Base-by-base conservation (phyloP, 208 protist genomes). In the Phytomonas sp. region DNA sequence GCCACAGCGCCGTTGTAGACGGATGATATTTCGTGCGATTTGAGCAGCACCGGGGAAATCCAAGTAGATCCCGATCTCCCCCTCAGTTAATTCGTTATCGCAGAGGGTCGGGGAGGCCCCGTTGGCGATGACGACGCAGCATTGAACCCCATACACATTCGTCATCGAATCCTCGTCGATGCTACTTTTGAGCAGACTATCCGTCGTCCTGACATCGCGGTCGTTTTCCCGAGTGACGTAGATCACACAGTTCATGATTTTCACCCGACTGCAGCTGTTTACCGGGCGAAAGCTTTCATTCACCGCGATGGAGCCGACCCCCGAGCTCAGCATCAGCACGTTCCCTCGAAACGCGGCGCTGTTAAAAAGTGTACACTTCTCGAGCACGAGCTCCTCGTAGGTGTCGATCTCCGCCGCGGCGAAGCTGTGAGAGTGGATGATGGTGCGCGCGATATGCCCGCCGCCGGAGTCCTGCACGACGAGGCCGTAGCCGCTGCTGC, bases 331-430 rank as follows among this genome's bases (percentile, higher is more conserved):
- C 11, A 77, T 74, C 34, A 94, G 68, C 20, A 80, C 84, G 69
- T 91, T 79, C 37, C 84, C 86, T 4, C 73, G 71, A 20, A 59
- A n/a, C 66, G 74, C 81, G 46, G 67, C 66, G 36, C 68, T 70
- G 65, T 96, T 89, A 67, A 79, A 80, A 31, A 96, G 64, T 13
- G 64, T 84, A 74, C 81, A 88, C 63, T 90, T 78, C 17, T 66
- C 71, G 26, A 94, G 62, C 7, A 64, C 62, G n/a, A 93, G 68
- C 68, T 81, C 76, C 26, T 88, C 91, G n/a, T 80, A 77, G 6
- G 88, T 94, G 76, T 96, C 88, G 37, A 94, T 81, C 20, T 88
- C 76, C 4, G 86, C 67, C 68, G 88, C 92, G 29, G 79, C 77
- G 28, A 67, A 11, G 9, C 66, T 66, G 73, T 96, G 91, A 28